Conservation (phyloP, 2,329 filamentous ascomycete species). For the Trichoderma guizhouense region DNA sequence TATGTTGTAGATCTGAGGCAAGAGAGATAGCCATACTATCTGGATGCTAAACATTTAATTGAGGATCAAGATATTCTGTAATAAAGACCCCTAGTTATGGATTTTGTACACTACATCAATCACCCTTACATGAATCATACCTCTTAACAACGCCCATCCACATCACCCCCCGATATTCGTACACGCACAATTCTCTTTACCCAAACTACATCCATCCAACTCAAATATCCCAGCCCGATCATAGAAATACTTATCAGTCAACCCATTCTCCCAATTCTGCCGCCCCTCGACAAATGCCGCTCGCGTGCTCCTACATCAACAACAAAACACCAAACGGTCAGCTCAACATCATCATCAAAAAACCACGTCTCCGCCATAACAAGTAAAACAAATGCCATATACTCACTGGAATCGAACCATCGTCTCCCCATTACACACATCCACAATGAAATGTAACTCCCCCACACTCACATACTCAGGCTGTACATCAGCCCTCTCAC, state of each 20-base stretch:
- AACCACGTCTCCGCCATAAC: background rate
- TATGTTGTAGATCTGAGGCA: no score
- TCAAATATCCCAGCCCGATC: background rate
- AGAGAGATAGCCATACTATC: no score
- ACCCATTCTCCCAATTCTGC: background rate
- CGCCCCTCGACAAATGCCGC: background rate
- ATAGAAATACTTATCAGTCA: background rate
- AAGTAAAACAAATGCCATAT: background rate
- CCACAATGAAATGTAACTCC: slow-evolving; percentile 15
- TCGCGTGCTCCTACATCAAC: background rate
- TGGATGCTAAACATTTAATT: no score
- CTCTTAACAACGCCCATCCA: no score
- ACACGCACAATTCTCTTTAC: background rate
- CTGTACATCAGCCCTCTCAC: background rate
- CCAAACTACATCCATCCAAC: background rate
- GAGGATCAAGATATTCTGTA: no score
- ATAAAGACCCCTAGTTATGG: no score
- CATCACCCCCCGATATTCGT: no score
- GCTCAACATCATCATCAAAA: background rate
- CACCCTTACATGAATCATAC: background rate
- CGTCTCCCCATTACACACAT: background rate
- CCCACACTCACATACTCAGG: slow-evolving; percentile 7
- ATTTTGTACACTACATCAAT: no score
- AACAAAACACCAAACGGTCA: background rate
- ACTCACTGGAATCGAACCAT: slow-evolving; percentile 16